Base-by-base conservation (phyloP, 2,329 filamentous ascomycete genomes). In the Fonsecaea nubica region DNA sequence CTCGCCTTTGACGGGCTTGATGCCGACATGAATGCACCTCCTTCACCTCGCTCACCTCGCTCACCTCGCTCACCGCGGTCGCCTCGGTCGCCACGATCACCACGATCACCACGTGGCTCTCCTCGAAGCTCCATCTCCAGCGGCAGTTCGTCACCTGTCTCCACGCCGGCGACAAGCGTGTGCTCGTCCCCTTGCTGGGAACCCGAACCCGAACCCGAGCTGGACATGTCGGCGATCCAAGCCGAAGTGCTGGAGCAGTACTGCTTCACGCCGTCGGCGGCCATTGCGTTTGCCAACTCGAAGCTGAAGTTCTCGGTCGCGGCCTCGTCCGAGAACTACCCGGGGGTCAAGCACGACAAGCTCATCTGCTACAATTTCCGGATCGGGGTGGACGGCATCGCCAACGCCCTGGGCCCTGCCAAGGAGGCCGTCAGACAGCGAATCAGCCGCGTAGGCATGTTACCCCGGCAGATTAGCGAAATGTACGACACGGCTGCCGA, bases 261-360 rank as follows among this genome's bases (percentile, higher is more conserved):
- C 42, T 70, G 68, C 45, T 70, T 70, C 63, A 68, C 55, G 13
- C 63, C 68, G 18, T 68, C 65, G 3, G 68, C 68, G 5, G 68
- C 68, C 35, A 40, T 67, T 52, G 68, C 68, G 1, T 70, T 70
- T 33, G 65, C 65, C 9, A 59, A 40, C 10, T 66, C 68, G 7
- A 70, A 70, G 33, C 63, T 70, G 50, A 70, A 70, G 40, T 70
- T 70, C 45, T 70, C 68, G 7, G 68, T 70, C 40, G 63, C 65
- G 18, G 65, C 65, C 38, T 66, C 68, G n/a, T 66, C 65, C 12
- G 59, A 67, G n/a, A 56, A 61, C 50, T 70, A 70, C 38, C 65
- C 68, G 0, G 63, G 63, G 33, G 35, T 48, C 59, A 70, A 70
- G 57, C 65, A 68, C 40, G 68, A 70, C 58, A 70, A 70, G 54